Base-by-base conservation (phyloP, 495 filamentous ascomycete genomes). In the Alectoria sarmentosa region DNA sequence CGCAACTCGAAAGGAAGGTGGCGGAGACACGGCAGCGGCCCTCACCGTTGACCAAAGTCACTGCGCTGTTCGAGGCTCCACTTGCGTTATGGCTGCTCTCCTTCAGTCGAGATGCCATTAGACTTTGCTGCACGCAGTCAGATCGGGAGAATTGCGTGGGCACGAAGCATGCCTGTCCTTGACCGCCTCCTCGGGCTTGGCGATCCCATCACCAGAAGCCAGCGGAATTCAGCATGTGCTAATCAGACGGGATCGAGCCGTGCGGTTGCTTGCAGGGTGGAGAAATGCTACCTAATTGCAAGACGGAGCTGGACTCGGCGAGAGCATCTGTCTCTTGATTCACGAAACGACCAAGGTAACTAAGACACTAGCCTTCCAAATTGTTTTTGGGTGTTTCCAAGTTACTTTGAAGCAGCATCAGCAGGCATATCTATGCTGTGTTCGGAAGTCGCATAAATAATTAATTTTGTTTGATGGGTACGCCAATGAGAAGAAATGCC, bases 401-500 rank as follows among this genome's bases (percentile, higher is more conserved):
- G 2, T 10, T 41, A 9, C 15, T 52, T 15, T 14, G 48, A 3
- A 54, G 28, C 28, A 32, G 28, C 13, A 28, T 32, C 1, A 54
- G 1, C 3, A 28, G 23, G 39, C 1, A 26, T 44, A 28, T 11
- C 49, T 42, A 26, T 48, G 30, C 21, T 49, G 37, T 26, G 39
- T 38, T 58, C 32, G 41, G 62, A 30, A 59, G 37, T 34, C 32
- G 41, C 54, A 59, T 38, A 8, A 32, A 49, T 3, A 30, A 2
- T n/a, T 4, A 37, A 19, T 19, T 26, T 49, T 37, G 23, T 2
- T 41, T 59, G n/a, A 52, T n/a, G 62, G 55, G 62, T n/a, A 64
- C 62, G 62, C 56, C 62, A 64, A 64, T 55, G 3, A 34, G 13
- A 19, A n/a, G 15, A 19, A 59, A 5, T 57, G 52, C 38, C 30